Percentiles rank a stretch among this genome's conserved stretches.
phyloP scores from a whole-genome alignment of 805 yeast genomes.

The Zygotorulaspora chibaensis region DNA sequence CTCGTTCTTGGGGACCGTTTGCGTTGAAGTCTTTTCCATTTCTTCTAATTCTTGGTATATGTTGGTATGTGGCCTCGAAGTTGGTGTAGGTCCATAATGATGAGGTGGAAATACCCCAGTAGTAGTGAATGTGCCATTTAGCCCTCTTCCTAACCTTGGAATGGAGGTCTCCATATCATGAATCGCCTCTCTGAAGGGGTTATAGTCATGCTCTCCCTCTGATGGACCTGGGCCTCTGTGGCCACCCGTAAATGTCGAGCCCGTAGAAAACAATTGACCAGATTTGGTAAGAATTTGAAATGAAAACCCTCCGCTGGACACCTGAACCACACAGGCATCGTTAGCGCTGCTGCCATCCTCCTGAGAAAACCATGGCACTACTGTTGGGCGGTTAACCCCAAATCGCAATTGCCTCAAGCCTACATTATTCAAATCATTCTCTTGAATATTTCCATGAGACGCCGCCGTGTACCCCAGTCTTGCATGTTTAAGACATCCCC shows the following conservation, averaged over 20 bases:
- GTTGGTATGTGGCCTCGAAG: conserved; percentile 26
- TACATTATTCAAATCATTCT: conserved; percentile 19
- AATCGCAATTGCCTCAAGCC: conserved; percentile 21
- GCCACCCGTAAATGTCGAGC: conserved; percentile 42
- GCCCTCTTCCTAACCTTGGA: conserved; percentile 18
- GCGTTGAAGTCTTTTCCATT: conserved; percentile 18
- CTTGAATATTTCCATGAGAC: conserved; percentile 20
- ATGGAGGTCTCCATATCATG: conserved; percentile 23
- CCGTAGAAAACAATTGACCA: conserved; percentile 56
- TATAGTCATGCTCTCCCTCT: conserved; percentile 33
- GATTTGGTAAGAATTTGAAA: conserved; percentile 52
- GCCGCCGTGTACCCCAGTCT: conserved; percentile 30
- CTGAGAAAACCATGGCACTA: conserved; percentile 28
- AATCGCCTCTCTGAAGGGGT: conserved; percentile 31
- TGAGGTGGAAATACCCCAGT: conserved; percentile 16
- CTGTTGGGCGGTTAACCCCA: conserved; percentile 30
- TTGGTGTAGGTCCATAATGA: conserved; percentile 21
- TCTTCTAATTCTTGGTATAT: conserved; percentile 26
- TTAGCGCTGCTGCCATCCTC: conserved; percentile 11
- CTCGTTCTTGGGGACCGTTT: conserved; percentile 25
- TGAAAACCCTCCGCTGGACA: conserved; percentile 62
- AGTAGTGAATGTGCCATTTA: conserved; percentile 19
- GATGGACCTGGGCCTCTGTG: conserved; percentile 41
- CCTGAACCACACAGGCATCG: conserved; percentile 24
- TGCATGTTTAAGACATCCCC: conserved; percentile 35